Conservation (phyloP, 306 rosid genomes). For the Sicyos edulis region DNA sequence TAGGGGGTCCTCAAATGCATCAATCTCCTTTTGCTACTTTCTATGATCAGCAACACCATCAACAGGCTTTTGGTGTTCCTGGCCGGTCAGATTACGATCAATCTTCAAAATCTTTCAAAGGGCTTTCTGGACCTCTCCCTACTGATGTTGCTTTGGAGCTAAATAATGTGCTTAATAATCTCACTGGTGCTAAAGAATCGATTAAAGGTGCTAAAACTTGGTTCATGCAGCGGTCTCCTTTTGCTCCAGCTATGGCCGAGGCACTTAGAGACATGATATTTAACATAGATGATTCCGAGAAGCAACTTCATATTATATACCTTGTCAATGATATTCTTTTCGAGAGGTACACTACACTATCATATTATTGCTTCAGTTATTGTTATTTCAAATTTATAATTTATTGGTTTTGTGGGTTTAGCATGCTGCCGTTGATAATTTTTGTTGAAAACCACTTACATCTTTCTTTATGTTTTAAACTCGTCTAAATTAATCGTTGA, state of each 20-base stretch:
- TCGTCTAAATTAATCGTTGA: not conserved
- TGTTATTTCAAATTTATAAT: not conserved
- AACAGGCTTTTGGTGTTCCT: constrained; percentile 60
- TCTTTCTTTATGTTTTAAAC: not conserved
- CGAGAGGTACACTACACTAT: constrained; percentile 54
- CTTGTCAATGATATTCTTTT: constrained; percentile 92
- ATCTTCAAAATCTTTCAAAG: constrained; percentile 64
- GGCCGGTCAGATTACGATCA: constrained; percentile 78
- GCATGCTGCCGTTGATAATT: not conserved
- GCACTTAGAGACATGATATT: constrained; percentile 80
- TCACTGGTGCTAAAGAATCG: constrained; percentile 87
- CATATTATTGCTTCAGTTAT: not conserved
- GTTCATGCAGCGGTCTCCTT: constrained; percentile 96
- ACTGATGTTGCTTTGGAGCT: constrained; percentile 81
- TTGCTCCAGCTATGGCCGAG: constrained; percentile 89
- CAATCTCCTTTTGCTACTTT: constrained; percentile 48
- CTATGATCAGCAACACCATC: constrained; percentile 41
- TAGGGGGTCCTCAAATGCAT: constrained; percentile 41
- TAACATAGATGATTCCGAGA: constrained; percentile 68
- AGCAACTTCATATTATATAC: constrained; percentile 86
- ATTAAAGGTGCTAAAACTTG: constrained; percentile 88
- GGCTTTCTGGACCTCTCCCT: constrained; percentile 85
- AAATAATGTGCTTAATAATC: constrained; percentile 48
- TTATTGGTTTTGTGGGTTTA: not conserved
- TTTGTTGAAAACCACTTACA: not conserved